phyloP scores from a whole-genome alignment of 2,329 filamentous ascomycete species.

The Ophiocordyceps polyrhachis-furcata region DNA sequence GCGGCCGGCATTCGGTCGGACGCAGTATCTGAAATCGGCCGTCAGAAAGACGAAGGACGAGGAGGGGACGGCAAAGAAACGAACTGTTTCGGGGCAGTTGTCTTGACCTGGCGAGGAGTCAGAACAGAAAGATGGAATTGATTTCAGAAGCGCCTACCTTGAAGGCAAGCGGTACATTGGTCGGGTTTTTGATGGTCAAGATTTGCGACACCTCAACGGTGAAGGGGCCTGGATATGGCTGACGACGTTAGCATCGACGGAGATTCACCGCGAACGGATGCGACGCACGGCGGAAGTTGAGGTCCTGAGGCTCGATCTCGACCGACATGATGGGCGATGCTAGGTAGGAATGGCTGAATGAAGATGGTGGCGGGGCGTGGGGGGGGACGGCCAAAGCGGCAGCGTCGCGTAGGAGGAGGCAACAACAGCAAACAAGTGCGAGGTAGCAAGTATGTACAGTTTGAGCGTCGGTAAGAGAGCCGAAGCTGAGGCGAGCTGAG shows the following conservation, averaged over 20 bases:
- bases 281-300: constrained; percentile 76
- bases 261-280: background rate
- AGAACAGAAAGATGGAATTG: constrained; percentile 3
- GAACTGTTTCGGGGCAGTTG: constrained; percentile 96
- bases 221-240: constrained; percentile 41
- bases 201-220: constrained; percentile 46
- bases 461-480: background rate
- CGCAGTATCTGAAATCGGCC: constrained; percentile 57
- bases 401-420: background rate
- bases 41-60: background rate
- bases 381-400: background rate
- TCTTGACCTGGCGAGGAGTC: constrained; percentile 59
- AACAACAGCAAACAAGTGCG: background rate
- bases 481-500: background rate
- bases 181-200: constrained; percentile 46
- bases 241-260: background rate
- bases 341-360: background rate
- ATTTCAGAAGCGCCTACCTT: constrained; percentile 31
- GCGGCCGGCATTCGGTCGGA: constrained; percentile 88
- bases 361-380: background rate
- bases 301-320: constrained; percentile 77
- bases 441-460: background rate
- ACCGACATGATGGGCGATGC: constrained; percentile 56
- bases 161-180: constrained; percentile 44
- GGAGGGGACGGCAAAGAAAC: constrained; percentile 13